phyloP scores from a whole-genome alignment of 345 rosid genomes.

The Eutrema heterophyllum region DNA sequence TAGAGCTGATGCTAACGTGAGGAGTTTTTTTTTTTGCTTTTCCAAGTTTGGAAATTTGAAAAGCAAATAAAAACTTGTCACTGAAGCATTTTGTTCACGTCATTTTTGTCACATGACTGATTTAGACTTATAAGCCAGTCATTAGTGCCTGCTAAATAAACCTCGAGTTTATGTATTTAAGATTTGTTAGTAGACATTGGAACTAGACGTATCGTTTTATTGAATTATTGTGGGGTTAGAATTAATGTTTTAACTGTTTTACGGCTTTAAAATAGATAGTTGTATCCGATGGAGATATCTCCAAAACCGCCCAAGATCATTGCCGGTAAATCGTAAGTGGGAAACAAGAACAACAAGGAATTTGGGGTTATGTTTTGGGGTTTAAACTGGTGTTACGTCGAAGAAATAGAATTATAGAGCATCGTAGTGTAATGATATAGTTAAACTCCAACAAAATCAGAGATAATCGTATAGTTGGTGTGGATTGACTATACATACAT shows the following conservation, averaged over 20 bases:
- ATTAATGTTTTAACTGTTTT: neutral
- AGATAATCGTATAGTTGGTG: neutral
- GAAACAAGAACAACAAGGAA: neutral
- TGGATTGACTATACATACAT: too few relatives aligned
- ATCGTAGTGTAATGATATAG: neutral
- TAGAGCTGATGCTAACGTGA: too few relatives aligned
- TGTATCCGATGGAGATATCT: neutral
- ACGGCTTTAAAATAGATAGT: neutral
- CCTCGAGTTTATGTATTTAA: neutral
- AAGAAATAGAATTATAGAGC: neutral
- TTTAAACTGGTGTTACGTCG: neutral
- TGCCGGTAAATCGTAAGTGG: neutral
- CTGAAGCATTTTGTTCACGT: slow-evolving; percentile 3
- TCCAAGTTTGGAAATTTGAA: neutral
- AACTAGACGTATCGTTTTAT: neutral
- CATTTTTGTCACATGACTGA: neutral
- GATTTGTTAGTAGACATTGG: neutral
- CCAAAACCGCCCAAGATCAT: slow-evolving; percentile 6
- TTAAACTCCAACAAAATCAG: neutral
- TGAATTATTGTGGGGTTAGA: neutral
- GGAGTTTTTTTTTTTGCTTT: too few relatives aligned
- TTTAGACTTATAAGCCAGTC: neutral
- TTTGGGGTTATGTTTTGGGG: neutral
- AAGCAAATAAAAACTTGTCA: neutral
- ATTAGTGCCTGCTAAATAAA: neutral